phyloP scores from a whole-genome alignment of 2,329 filamentous ascomycete species.

The Colletotrichum simmondsii region DNA sequence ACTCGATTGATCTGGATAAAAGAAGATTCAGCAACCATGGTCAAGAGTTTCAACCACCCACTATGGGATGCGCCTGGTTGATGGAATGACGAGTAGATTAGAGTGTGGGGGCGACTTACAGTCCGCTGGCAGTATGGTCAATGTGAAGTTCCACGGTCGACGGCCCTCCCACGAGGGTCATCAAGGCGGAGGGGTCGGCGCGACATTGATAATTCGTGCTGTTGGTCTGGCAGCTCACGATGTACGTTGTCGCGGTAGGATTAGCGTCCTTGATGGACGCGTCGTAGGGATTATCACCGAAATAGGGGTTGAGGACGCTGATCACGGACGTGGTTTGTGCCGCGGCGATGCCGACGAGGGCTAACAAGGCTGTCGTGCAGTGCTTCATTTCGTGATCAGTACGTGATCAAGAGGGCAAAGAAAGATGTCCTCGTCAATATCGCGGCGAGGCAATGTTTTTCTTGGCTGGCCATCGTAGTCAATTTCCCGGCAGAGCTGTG shows the following conservation, averaged over 20 bases:
- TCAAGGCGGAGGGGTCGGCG: conserved; percentile 14
- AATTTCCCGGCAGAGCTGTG: background rate
- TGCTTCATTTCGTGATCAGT: background rate
- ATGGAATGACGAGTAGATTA: background rate
- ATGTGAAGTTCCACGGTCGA: conserved; percentile 39
- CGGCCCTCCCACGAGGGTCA: conserved; percentile 44
- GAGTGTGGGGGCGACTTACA: background rate
- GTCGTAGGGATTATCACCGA: conserved; percentile 37
- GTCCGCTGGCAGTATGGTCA: background rate
- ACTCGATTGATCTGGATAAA: background rate
- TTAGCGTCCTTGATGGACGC: conserved; percentile 45
- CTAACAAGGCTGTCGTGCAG: background rate
- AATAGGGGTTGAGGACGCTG: conserved; percentile 41
- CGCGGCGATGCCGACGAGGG: conserved; percentile 30
- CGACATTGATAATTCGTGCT: conserved; percentile 39
- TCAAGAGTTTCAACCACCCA: background rate
- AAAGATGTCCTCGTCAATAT: background rate
- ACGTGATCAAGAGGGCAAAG: background rate
- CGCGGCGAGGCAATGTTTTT: background rate
- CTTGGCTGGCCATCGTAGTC: background rate
- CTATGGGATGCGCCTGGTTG: background rate
- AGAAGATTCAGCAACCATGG: background rate
- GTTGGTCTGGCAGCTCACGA: conserved; percentile 39
- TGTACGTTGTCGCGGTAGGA: conserved; percentile 43
- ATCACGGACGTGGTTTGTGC: conserved; percentile 41